A percentile compares a stretch with the other conserved stretches of the same genome.
These are phyloP conservation scores for Peziza echinospora DNA, from an alignment of 495 filamentous ascomycete genomes.

Conservation along the genomic window DNA sequence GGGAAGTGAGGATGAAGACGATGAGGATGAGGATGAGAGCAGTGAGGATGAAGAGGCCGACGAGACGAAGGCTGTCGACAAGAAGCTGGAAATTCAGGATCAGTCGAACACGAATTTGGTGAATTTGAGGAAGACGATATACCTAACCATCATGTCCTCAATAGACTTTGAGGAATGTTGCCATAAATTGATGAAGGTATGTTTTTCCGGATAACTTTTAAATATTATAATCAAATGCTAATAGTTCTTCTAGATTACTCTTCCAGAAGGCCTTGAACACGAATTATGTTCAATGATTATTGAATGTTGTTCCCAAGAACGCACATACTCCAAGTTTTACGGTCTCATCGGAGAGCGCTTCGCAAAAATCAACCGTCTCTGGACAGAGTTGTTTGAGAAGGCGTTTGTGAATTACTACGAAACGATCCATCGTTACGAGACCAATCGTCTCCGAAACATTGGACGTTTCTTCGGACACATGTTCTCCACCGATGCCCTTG, in stretches of 20 bases:
- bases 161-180: slow-evolving; percentile 87
- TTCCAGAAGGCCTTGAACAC: slow-evolving; percentile 70
- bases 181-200: slow-evolving; percentile 75
- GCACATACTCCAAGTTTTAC: slow-evolving; percentile 91
- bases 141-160: slow-evolving; percentile 89
- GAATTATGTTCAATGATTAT: slow-evolving; percentile 93
- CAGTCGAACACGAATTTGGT: slow-evolving; percentile 89
- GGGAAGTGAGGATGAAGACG: slow-evolving; percentile 50
- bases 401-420: slow-evolving; percentile 86
- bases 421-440: slow-evolving; percentile 91
- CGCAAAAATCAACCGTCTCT: slow-evolving; percentile 81
- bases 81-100: slow-evolving; percentile 82
- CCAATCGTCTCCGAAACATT: slow-evolving; percentile 81
- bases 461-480: slow-evolving; percentile 88
- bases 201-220: not conserved
- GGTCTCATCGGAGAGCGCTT: slow-evolving; percentile 87
- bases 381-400: slow-evolving; percentile 77
- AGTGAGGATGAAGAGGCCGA: slow-evolving; percentile 62
- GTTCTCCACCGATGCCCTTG: slow-evolving; percentile 64
- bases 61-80: slow-evolving; percentile 39
- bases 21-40: slow-evolving; percentile 49
- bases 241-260: slow-evolving; percentile 30
- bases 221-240: slow-evolving; percentile 7
- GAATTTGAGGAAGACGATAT: slow-evolving; percentile 81
- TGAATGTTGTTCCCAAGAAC: slow-evolving; percentile 85